Base-by-base conservation (phyloP, 805 yeast genomes). In the Yamadazyma nakazawae region DNA sequence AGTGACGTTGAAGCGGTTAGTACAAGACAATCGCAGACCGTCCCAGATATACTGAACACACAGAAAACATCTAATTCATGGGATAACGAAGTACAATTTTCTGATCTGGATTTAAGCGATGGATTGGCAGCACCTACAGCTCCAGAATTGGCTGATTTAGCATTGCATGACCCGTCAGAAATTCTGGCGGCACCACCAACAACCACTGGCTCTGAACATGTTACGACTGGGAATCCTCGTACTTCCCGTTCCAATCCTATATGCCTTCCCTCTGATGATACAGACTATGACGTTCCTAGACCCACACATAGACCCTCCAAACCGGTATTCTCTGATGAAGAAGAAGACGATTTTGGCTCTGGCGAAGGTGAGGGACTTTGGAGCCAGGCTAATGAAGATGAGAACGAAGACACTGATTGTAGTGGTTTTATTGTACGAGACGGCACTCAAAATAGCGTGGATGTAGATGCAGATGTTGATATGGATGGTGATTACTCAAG, bases 281-380 rank as follows among this genome's bases (percentile, higher is more conserved):
- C 11, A 8, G 37, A 9, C 12, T n/a, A 5, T 9, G 32, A 28
- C 4, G 19, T 4, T 11, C 19, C 37, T 16, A 10, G 9, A n/a
- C 18, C 5, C 11, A 10, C 19, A n/a, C n/a, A n/a, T 34, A 10
- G 11, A 10, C 16, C 11, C 5, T 17, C 16, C 7, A 34, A n/a
- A n/a, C 37, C 37, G n/a, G 37, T 13, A 17, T 10, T 37, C 6
- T 37, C 41, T 12, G 43, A 38, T 34, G 47, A 45, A n/a, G 47
- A 45, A n/a, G 28, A 67, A 46, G 73, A 68, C 46, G 58, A 66
- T 32, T 63, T 68, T 51, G 74, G 74, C 2, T 65, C 59, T 13
- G 43, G 46, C 2, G 51, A 55, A 13, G 64, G 65, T 69, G 72
- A 66, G 18, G 74, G 74, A 2, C 47, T 67, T 10, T 45, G 48